phyloP scores from a whole-genome alignment of 257 asterid species.

The Solanum ahanhuiri region DNA sequence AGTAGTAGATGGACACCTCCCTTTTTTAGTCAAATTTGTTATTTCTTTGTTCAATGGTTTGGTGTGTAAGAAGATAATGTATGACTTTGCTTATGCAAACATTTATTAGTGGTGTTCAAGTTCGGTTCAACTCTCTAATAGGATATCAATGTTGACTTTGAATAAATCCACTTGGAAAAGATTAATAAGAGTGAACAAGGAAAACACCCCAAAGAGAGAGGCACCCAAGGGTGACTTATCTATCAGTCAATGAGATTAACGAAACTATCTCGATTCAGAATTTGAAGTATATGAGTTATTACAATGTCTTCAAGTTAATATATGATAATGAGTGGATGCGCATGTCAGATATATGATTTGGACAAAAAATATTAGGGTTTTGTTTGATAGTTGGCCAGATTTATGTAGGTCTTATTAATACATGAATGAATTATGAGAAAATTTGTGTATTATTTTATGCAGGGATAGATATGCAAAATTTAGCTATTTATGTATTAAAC shows the following conservation, averaged over 20 bases:
- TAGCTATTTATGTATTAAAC: too few species aligned
- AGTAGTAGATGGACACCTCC: neutral
- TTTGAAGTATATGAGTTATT: neutral
- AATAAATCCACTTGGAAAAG: neutral
- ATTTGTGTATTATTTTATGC: too few species aligned
- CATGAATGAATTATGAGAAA: too few species aligned
- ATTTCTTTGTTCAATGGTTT: neutral
- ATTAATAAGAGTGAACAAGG: neutral
- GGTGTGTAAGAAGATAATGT: neutral
- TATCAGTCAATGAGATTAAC: neutral
- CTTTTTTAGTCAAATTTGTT: neutral
- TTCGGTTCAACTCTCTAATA: neutral
- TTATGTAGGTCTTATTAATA: too few species aligned
- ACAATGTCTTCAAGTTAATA: too few species aligned
- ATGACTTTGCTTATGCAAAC: neutral
- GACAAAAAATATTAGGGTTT: too few species aligned
- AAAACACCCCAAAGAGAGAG: neutral
- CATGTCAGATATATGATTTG: too few species aligned
- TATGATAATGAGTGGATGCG: too few species aligned
- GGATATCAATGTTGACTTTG: neutral
- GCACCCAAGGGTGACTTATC: neutral
- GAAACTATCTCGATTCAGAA: neutral
- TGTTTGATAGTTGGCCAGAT: too few species aligned
- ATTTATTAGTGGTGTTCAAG: neutral
- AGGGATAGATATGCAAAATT: too few species aligned